phyloP scores from a whole-genome alignment of 345 rosid genomes.

The Salix brachista region DNA sequence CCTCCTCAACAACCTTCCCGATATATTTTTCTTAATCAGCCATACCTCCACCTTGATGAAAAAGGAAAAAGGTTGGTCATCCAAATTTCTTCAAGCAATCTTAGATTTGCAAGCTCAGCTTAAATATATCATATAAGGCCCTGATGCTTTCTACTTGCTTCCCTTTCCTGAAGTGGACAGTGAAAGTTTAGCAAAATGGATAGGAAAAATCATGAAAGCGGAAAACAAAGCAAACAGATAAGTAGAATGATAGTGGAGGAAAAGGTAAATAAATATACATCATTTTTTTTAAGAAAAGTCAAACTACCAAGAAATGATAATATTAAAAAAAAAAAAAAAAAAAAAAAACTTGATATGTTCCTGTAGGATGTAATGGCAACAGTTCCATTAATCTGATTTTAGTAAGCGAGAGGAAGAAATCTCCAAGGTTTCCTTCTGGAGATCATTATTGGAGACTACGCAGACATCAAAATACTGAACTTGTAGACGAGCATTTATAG shows the following conservation, averaged over 20 bases:
- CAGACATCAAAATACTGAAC: not conserved
- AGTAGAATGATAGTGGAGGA: not conserved
- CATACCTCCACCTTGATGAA: not conserved
- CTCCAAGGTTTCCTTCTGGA: not conserved
- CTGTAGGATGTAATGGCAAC: not conserved
- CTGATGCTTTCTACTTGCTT: not conserved
- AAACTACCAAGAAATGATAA: not conserved
- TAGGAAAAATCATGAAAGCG: not conserved
- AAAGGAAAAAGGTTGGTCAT: not conserved
- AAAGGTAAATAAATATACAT: not conserved
- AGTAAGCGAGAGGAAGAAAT: not conserved
- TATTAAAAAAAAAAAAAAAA: too few species aligned
- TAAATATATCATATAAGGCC: not conserved
- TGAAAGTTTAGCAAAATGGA: not conserved
- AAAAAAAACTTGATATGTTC: not conserved
- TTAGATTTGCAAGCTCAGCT: not conserved
- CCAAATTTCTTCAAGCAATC: not conserved
- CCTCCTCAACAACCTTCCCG: not conserved
- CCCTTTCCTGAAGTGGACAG: not conserved
- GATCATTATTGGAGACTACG: not conserved
- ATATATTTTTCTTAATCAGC: not conserved
- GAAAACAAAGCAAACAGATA: not conserved
- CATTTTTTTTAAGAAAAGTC: not conserved
- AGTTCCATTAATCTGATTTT: not conserved
- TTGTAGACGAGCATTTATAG: not conserved